phyloP scores from a whole-genome alignment of 148 eudicot genomes.

The Camellia sinensis region DNA sequence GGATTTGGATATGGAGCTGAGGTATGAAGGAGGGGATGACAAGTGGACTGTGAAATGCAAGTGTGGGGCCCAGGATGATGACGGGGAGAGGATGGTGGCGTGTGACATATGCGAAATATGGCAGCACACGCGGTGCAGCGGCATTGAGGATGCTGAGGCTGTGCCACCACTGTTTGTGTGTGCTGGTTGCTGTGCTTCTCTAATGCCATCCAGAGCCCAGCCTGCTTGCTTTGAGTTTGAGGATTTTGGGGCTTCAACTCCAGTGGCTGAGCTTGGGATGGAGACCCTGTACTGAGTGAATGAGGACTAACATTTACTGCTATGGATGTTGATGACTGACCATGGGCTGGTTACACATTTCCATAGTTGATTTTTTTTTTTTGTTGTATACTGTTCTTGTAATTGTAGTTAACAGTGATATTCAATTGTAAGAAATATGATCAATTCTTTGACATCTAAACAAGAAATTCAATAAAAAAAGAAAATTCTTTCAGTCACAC shows the following conservation, averaged over 20 bases:
- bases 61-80: conserved; percentile 86
- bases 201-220: conserved; percentile 36
- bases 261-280: neutral
- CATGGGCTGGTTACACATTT: conserved; percentile 8
- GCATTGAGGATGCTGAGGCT: conserved; percentile 61
- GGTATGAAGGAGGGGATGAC: conserved; percentile 65
- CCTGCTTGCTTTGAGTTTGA: conserved; percentile 9
- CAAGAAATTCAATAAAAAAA: neutral
- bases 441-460: neutral
- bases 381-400: neutral
- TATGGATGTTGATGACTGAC: neutral
- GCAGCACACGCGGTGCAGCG: conserved; percentile 83
- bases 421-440: neutral
- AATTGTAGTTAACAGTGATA: neutral
- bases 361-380: neutral
- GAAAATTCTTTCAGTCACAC: neutral
- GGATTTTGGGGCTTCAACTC: neutral
- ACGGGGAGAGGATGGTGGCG: conserved; percentile 94
- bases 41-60: conserved; percentile 75
- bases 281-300: neutral
- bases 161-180: conserved; percentile 79
- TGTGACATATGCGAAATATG: conserved; percentile 87
- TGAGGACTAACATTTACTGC: neutral
- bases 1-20: conserved; percentile 41
- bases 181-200: conserved; percentile 48